Evolutionary conservation across 345 rosid species (phyloP), one percentile per base, ranked within the genome.

Genomic region (Lepidium africanum): DNA sequence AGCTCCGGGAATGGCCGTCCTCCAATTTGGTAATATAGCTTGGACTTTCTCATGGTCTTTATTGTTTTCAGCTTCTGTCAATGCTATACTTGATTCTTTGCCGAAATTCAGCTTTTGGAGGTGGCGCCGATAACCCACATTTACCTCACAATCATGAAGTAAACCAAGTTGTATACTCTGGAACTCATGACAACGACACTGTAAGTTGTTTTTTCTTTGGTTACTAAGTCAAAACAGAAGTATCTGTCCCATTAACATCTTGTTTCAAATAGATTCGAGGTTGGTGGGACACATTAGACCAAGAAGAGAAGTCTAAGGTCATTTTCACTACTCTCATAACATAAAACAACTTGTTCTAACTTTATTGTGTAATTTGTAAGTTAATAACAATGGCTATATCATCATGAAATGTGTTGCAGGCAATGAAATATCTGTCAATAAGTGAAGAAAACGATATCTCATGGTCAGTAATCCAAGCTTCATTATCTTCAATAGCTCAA

Each of bases 1-100:
- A 48, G 97, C 91, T n/a, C 98, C 96, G 62, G 97, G 97, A 83
- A 93, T 93, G 98, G 89, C 87, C 45, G 98, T 93, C 71, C 96
- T 93, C 56, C 98, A 93, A 75, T 93, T 93, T 78, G 98, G 98
- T 93, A 87, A 74, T 23, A 33, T 6, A 41, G 0, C 57, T 35
- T 35, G 7, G 30, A 21, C 57, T 42, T 45, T 36, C 59, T 46
- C 54, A 52, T 67, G 15, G 37, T 56, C 23, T 10, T 17, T 41
- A 35, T 39, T 5, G 66, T 14, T 13, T 9, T 48, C 3, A 23
- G 17, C 19, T 27, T 60, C 40, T 48, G 30, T 27, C 6, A 7
- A 1, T 0, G 38, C 9, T 54, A 25, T 25, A 33, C 15, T 45
- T 67, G 10, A 58, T 64, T 9, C 0, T 33, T 47, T 23, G 33